Evolutionary conservation across 352 stramenopile genomes (phyloP), one percentile per base, ranked within the genome.

Genomic region (Phytophthora foliorum): DNA sequence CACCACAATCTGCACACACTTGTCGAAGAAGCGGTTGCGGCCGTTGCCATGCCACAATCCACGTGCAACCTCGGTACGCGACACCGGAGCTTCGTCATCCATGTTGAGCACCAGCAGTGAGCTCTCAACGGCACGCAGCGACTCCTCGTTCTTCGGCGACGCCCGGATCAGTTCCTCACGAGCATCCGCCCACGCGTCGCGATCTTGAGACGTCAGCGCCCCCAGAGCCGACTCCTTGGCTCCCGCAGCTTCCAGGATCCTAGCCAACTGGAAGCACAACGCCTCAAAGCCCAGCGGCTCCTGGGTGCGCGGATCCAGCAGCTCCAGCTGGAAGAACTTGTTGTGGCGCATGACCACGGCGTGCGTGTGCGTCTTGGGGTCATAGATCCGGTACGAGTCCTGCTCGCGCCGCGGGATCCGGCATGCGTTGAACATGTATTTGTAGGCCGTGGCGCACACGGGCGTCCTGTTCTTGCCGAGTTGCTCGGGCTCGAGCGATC

Each of bases 1-100:
- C 42, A 98, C 92, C 25, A 98, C 83, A n/a, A 99, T 59, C 79
- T 99, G 94, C 62, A 99, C 89, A 50, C 91, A 97, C 81, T 99
- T 99, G 79, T 99, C 97, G 69, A 98, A 99, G 78, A 96, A 99
- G 46, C 97, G 93, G 85, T 99, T 99, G 67, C 86, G 79, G 48
- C 95, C 95, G 60, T 91, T 89, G 69, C 90, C 88, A 57, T 94
- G 87, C 81, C 89, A 95, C 13, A 95, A 66, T 16, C 67, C 86
- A 21, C 75, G 74, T 4, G 84, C 81, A n/a, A 91, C 75, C 42
- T 93, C 83, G 0, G 80, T 86, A 49, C 85, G 80, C 19, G 80
- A 87, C 63, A 89, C 75, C 5, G 88, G 88, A 27, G 80, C 61
- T 49, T 78, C 57, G 45, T 89, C 83, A 48, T 95, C 87, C 42